Percentiles rank a stretch among this genome's conserved stretches.
Evolutionary conservation across 495 filamentous ascomycete species (phyloP).

Genomic region (Tetracladium setigerum): DNA sequence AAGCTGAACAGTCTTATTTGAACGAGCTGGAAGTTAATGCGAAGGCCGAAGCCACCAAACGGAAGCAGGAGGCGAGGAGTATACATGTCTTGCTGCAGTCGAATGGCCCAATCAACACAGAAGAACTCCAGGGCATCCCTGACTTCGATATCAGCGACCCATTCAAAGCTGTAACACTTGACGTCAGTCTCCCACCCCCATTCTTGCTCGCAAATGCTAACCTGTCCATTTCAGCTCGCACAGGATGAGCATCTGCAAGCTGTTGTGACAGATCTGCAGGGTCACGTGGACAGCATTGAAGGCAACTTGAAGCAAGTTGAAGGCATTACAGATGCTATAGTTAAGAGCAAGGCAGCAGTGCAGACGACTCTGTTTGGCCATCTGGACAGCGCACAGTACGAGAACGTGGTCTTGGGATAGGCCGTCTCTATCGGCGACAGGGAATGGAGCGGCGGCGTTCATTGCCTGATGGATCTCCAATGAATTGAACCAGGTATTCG

Average conservation of each 20-base stretch:
- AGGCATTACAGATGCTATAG: constrained; percentile 44
- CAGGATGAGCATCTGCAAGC: constrained; percentile 25
- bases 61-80: constrained; percentile 39
- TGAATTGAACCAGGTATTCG: too few species aligned
- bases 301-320: constrained; percentile 43
- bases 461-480: too few species aligned
- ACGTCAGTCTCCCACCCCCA: constrained; percentile 8
- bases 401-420: constrained; percentile 18
- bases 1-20: constrained; percentile 39
- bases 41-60: constrained; percentile 36
- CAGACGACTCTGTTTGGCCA: constrained; percentile 17
- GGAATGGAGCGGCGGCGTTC: too few species aligned
- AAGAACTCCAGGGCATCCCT: constrained; percentile 21
- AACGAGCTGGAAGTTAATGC: constrained; percentile 48
- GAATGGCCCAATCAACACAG: constrained; percentile 14
- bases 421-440: neutral
- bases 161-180: constrained; percentile 3
- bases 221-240: neutral
- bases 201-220: constrained; percentile 28
- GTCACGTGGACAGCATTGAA: constrained; percentile 50
- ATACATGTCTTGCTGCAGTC: constrained; percentile 14
- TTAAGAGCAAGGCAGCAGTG: constrained; percentile 41
- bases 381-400: constrained; percentile 14
- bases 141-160: constrained; percentile 21
- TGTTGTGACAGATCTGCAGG: constrained; percentile 38